Conservation (phyloP, 371 early-diverging fungal genomes). For the Blastocladiella emersonii region DNA sequence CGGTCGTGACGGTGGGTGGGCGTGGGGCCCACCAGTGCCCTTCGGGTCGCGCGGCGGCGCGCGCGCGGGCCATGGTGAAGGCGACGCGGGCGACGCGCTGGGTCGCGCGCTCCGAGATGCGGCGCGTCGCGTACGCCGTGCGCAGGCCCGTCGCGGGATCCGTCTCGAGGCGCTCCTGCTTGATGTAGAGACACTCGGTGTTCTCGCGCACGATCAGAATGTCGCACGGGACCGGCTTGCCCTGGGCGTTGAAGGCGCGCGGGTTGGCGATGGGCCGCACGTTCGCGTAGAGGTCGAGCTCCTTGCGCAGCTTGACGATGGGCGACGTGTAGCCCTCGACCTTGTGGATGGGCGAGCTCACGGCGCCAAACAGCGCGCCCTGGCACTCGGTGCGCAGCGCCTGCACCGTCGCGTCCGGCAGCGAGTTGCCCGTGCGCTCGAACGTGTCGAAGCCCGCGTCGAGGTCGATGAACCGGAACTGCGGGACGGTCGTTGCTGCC, state of each 20-base stretch:
- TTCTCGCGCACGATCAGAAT: conserved; percentile 93
- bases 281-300: conserved; percentile 85
- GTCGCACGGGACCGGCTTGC: conserved; percentile 51
- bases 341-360: conserved; percentile 90
- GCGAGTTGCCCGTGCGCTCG: conserved; percentile 74
- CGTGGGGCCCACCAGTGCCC: neutral
- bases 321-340: conserved; percentile 93
- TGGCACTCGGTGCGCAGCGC: conserved; percentile 56
- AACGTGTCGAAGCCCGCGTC: conserved; percentile 92
- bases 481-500: conserved; percentile 14
- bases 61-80: conserved; percentile 68
- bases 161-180: conserved; percentile 55
- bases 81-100: conserved; percentile 73
- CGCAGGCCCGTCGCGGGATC: conserved; percentile 43
- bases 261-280: conserved; percentile 69
- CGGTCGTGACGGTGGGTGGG: conserved; percentile 73
- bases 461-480: conserved; percentile 60
- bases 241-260: conserved; percentile 40
- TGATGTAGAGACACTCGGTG: conserved; percentile 89
- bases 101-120: conserved; percentile 75
- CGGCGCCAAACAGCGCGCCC: conserved; percentile 92
- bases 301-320: conserved; percentile 82
- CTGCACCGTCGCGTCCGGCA: conserved; percentile 72
- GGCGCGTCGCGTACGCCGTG: conserved; percentile 70
- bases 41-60: conserved; percentile 44